Percentiles rank a stretch among this genome's conserved stretches.
Conservation (phyloP, 352 stramenopile species). For the Phytophthora pisi region DNA sequence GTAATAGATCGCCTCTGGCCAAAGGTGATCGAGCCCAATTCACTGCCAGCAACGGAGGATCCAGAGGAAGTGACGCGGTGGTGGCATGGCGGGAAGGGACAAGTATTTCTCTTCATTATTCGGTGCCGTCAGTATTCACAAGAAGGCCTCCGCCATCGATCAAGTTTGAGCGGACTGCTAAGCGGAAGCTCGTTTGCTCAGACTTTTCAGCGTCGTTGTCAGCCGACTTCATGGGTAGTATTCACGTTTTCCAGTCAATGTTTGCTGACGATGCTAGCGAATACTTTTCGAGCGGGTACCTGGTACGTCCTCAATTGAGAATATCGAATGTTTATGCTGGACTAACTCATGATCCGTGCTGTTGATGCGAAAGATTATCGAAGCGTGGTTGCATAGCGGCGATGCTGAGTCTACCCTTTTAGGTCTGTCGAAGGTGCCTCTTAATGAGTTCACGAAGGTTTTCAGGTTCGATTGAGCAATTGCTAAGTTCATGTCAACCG, state of each 20-base stretch:
- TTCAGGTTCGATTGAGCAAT: constrained; percentile 29
- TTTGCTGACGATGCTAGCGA: constrained; percentile 23
- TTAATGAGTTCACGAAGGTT: constrained; percentile 24
- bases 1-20: background rate
- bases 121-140: constrained; percentile 32
- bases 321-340: too few relatives aligned
- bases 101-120: constrained; percentile 34
- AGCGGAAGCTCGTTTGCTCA: constrained; percentile 32
- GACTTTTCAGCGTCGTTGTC: background rate
- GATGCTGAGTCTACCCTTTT: constrained; percentile 29
- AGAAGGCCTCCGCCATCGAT: background rate
- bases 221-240: constrained; percentile 27
- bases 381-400: constrained; percentile 40
- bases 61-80: background rate
- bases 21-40: background rate
- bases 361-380: constrained; percentile 40
- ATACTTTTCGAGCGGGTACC: constrained; percentile 29
- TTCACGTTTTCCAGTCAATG: constrained; percentile 39
- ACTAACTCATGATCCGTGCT: too few relatives aligned
- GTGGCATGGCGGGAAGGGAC: background rate
- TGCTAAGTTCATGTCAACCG: background rate
- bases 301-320: constrained; percentile 32
- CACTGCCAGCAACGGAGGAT: background rate
- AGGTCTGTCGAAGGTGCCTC: constrained; percentile 43
- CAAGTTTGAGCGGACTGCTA: constrained; percentile 35